Evolutionary conservation across 2,329 filamentous ascomycete species (phyloP), one percentile per base, ranked within the genome.

Genomic region (Sclerotinia sclerotiorum): DNA sequence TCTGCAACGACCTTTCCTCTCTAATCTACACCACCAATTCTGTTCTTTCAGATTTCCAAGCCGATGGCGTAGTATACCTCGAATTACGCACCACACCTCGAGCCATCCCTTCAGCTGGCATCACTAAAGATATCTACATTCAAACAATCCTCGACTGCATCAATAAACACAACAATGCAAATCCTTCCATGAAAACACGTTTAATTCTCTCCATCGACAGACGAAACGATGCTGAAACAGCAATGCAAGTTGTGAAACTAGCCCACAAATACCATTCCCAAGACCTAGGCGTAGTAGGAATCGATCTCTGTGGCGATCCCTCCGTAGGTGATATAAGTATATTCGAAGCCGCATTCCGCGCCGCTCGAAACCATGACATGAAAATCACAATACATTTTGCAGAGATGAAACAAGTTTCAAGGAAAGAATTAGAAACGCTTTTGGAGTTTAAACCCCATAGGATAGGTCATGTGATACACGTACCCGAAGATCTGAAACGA

Each of bases 61-160:
- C 78, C 35, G 92, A 95, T 75, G 90, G 90, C 48, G 88, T 94
- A 21, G 83, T 86, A 68, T 94, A 95, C 76, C 83, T 94, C 17
- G 92, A 96, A 77, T 84, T 95, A 32, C 87, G 92, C 55, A 94
- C 92, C 0, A 95, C 91, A 1, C 92, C 92, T 0, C 86, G 92
- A 65, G 83, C 84, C 2, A 85, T 89, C 46, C 81, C 84, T 3
- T 76, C 79, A 0, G 80, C 81, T 7, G 79, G 79, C 19, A 85
- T 87, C 32, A 87, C 88, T 71, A 75, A 71, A 62, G 83, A 84
- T 5, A 81, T 82, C 66, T 94, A 95, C 78, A 82, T 94, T 44
- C 73, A 81, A 46, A 85, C 85, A 7, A 83, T 95, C n/a, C 82
- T 93, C 11, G 78, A 81, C n/a, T 82, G 86, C n/a, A 88, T 94